Evolutionary conservation across 371 early-diverging fungal genomes (phyloP), one percentile per base, ranked within the genome.

Genomic region (Actinomucor elegans): DNA sequence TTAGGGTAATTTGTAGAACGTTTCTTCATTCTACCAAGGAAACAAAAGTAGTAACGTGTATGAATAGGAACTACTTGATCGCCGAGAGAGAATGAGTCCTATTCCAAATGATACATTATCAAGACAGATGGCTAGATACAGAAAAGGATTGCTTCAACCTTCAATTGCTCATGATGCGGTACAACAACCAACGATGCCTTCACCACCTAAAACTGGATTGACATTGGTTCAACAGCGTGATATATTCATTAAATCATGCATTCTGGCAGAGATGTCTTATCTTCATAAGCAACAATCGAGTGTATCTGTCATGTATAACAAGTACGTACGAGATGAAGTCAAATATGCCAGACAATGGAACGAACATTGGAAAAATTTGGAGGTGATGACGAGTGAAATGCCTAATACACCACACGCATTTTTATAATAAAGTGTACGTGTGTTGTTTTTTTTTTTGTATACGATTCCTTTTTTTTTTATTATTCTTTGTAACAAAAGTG

Each of bases 301-400:
- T 15, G 55, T 89, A 18, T 81, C 84, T 1, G 50, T 66, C 42
- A 72, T 85, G 74, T 87, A 85, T 57, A 87, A 86, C 48, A 67
- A 61, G 36, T 86, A 70, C 62, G 82, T 84, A 1, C 71, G 70
- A 14, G 80, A 84, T 23, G 82, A 86, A 66, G 59, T 80, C 28
- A 73, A 72, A 46, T 72, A 79, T 20, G 53, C 84, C 6, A 73
- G 71, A 42, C 75, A 81, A 23, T 64, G 75, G 34, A 51, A 59
- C 5, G 83, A 83, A 26, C 80, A 77, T 50, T 88, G 89, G 89
- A 77, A 80, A 57, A 44, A 61, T 1, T 60, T 88, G 1, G 77
- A 77, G n/a, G 12, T 44, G 5, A 11, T 33, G 5, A 48, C 49
- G n/a, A 56, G 31, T 9, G 57, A 55, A 27, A 52, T 62, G 53